Percentiles rank a stretch among this genome's conserved stretches.
Evolutionary conservation across 371 early-diverging fungal genomes (phyloP).

Genomic region (Blyttiomyces sp.): DNA sequence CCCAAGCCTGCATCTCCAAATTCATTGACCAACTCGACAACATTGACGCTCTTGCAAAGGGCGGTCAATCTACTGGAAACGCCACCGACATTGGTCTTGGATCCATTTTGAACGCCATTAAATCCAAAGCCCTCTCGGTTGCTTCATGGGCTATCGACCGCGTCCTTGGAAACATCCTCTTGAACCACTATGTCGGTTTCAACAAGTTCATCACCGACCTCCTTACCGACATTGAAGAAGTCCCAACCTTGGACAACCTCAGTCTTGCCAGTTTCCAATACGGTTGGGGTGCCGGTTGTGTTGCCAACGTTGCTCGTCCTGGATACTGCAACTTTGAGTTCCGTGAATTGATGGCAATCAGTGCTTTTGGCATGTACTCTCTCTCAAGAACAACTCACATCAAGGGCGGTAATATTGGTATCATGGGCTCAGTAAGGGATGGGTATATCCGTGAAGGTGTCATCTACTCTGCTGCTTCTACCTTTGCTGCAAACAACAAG

Average conservation of each 20-base stretch:
- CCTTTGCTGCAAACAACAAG: not conserved
- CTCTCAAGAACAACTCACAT: not conserved
- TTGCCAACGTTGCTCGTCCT: not conserved
- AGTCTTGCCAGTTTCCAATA: not conserved
- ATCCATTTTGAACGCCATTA: not conserved
- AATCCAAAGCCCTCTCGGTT: not conserved
- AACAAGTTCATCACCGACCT: not conserved
- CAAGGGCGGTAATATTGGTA: not conserved
- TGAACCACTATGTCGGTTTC: not conserved
- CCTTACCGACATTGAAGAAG: not conserved
- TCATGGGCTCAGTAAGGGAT: no score
- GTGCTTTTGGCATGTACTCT: slow-evolving; percentile 1
- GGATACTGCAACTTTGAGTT: slow-evolving; percentile 8
- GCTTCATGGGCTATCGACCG: not conserved
- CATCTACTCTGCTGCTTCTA: not conserved
- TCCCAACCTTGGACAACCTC: not conserved
- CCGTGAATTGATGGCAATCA: not conserved
- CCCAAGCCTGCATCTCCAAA: slow-evolving; percentile 1
- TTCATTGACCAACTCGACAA: not conserved
- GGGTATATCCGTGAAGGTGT: slow-evolving; percentile 1
- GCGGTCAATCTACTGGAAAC: not conserved
- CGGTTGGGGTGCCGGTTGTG: slow-evolving; percentile 5
- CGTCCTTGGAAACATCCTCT: not conserved
- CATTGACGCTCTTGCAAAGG: not conserved
- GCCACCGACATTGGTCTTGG: not conserved